Evolutionary conservation across 306 rosid genomes (phyloP), one percentile per base, ranked within the genome.

Genomic region (Canavalia gladiata): DNA sequence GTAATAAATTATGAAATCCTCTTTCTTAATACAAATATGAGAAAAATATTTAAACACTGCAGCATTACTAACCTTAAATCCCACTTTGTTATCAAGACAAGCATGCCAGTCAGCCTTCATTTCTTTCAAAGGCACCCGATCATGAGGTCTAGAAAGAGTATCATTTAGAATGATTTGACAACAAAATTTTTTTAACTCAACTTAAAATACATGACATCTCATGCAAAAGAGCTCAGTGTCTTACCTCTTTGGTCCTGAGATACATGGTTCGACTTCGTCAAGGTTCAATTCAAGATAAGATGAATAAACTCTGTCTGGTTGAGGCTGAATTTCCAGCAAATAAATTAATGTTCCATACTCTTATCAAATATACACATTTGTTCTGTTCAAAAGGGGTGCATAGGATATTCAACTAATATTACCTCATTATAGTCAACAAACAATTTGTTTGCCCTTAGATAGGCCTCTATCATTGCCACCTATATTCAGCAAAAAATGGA

Each of bases 91-190:
- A 79, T 95, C 97, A 59, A 95, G 98, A 85, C 98, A 95, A 59
- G 92, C 79, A 87, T 87, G 98, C 98, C 97, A 95, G 84, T 95
- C 98, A 56, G 88, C 62, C 88, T 95, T 92, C 98, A 95, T 91
- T 76, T 92, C 97, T 77, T 88, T 95, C 86, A 95, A 80, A 78
- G 86, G 76, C 73, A 95, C 98, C 8, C 97, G 98, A 76, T 95
- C 98, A 77, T 95, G 98, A 84, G 98, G 98, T 81, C 98, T 95
- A 74, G 50, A 35, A 72, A 72, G 62, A 54, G 76, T 51, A 50
- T 64, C 60, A 70, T 67, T 67, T 13, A 73, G n/a, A 6, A 86
- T 85, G 60, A 85, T 64, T 52, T 18, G 71, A 2, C 31, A 71
- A 71, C 31, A 62, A 42, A 78, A 33, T 37, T 39, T 68, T 4